phyloP scores from a whole-genome alignment of 2,329 filamentous ascomycete species.

The Fusarium bactridioides region DNA sequence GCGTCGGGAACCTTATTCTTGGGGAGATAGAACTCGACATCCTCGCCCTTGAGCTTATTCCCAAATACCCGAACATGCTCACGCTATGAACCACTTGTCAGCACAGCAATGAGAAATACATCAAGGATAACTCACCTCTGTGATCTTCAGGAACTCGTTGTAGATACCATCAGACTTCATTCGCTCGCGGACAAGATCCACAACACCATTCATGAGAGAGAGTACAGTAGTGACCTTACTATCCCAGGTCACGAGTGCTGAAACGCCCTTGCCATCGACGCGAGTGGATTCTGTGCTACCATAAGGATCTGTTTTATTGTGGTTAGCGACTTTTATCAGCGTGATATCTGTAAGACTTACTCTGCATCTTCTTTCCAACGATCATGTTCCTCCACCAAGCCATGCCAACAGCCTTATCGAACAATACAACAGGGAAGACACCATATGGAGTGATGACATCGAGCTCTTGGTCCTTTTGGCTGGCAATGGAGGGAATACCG shows the following conservation, averaged over 20 bases:
- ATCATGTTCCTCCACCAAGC: slow-evolving; percentile 56
- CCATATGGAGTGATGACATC: slow-evolving; percentile 53
- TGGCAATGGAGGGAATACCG: slow-evolving; percentile 51
- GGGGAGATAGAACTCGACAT: slow-evolving; percentile 43
- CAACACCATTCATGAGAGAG: slow-evolving; percentile 50
- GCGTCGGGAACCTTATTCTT: slow-evolving; percentile 34
- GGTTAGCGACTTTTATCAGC: not conserved
- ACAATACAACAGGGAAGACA: slow-evolving; percentile 49
- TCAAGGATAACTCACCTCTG: slow-evolving; percentile 29
- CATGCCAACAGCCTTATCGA: slow-evolving; percentile 49
- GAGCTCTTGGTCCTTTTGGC: slow-evolving; percentile 50
- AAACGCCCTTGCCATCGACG: slow-evolving; percentile 49
- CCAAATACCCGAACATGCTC: slow-evolving; percentile 44
- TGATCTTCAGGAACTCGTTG: slow-evolving; percentile 46
- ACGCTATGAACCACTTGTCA: slow-evolving; percentile 20
- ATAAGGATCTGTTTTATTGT: slow-evolving; percentile 43
- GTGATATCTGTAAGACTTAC: slow-evolving; percentile 26
- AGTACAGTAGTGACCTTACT: slow-evolving; percentile 53
- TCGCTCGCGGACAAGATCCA: slow-evolving; percentile 48
- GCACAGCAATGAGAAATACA: not conserved
- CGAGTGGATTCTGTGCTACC: slow-evolving; percentile 53
- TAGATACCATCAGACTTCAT: slow-evolving; percentile 51
- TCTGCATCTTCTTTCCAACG: slow-evolving; percentile 54
- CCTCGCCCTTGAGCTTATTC: slow-evolving; percentile 40
- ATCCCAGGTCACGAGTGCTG: slow-evolving; percentile 53